A percentile compares a stretch with the other conserved stretches of the same genome.
These are phyloP conservation scores for Trichoderma koningiopsis DNA, from an alignment of 2,329 filamentous ascomycete genomes.

Conservation along the genomic window DNA sequence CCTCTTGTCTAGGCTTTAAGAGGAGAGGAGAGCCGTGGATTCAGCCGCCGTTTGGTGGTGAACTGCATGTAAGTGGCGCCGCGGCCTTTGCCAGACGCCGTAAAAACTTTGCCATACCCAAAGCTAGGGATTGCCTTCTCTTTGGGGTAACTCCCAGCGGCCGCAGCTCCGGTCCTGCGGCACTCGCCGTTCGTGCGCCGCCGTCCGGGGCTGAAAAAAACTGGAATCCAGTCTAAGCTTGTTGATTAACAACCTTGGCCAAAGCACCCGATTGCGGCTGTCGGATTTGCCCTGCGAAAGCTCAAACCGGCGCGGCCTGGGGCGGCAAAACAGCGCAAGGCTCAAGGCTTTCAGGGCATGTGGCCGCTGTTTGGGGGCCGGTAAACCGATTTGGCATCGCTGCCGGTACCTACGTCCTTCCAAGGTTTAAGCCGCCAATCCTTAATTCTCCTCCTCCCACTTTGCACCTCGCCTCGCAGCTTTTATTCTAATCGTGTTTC, in stretches of 20 bases:
- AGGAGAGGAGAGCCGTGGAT: no score
- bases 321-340: neutral
- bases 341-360: constrained; percentile 1
- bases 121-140: neutral
- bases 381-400: neutral
- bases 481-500: neutral
- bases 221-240: neutral
- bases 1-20: neutral
- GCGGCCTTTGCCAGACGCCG: neutral
- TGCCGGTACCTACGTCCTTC: neutral
- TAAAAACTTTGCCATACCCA: neutral
- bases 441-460: neutral
- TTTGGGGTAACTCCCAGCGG: neutral
- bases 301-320: neutral
- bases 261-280: neutral
- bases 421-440: neutral
- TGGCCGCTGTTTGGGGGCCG: neutral
- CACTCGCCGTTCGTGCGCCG: constrained; percentile 16
- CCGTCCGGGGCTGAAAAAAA: neutral
- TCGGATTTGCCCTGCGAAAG: neutral
- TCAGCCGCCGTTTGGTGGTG: neutral
- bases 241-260: neutral
- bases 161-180: constrained; percentile 11
- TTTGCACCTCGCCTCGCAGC: neutral
- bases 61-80: neutral